Base-by-base conservation (phyloP, 257 asterid genomes). In the Solanum phureja region DNA sequence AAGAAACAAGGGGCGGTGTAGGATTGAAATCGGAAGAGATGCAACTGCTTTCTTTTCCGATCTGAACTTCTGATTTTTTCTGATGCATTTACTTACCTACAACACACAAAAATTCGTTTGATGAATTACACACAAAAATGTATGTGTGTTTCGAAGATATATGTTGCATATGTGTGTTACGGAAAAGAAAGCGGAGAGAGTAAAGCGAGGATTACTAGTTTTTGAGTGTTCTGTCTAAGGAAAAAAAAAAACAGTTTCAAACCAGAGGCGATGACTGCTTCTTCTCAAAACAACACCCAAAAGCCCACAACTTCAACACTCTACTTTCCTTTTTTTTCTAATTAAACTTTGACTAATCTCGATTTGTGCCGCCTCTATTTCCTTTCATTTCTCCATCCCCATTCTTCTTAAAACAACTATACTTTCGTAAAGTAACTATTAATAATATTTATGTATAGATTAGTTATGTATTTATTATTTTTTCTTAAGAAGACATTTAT, bases 41-140 rank as follows among this genome's bases (percentile, higher is more conserved):
- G 98, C 99, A 93, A 72, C 93, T 92, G 98, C 99, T 96, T 94
- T 96, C 99, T 92, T 94, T 95, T 94, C 99, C 98, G 98, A 95
- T 95, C 94, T 96, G 99, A 90, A 93, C 92, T 92, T 96, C 98
- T 46, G 98, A 96, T 95, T 95, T 96, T 87, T 95, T 96, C 93
- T 94, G 98, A 96, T 94, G 99, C 99, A 96, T 42, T 42, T 42
- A 42, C 49, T 93, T 27, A 60, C 34, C 86, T 83, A 31, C 11
- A 6, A 42, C 38, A 44, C 83, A 74, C 29, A 64, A 42, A 24
- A 64, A 64, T 6, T 75, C 33, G 52, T 23, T 10, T 74, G 58
- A 23, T 18, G 42, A 38, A 38, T 38, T 11, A 73, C 27, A 73
- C 14, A 72, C 37, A 40, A 4, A 76, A 49, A 56, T 52, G 62